Evolutionary conservation across 2,329 filamentous ascomycete species (phyloP).

Genomic region (Alternaria ventricosa): DNA sequence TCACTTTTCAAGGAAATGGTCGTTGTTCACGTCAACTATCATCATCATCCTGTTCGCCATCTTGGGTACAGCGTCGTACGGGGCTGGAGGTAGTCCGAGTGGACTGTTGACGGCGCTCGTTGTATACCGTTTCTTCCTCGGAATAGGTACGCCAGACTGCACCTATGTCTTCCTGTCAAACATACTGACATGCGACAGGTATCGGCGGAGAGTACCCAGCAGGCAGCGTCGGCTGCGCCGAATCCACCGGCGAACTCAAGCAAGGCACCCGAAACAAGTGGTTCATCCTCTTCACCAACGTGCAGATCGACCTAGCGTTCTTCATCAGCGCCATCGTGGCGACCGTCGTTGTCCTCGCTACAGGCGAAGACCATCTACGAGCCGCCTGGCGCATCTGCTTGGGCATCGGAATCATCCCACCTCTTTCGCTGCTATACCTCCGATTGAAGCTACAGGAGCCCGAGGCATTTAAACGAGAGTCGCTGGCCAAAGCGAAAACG

Average conservation of each 20-base stretch:
- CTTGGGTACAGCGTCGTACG: slow-evolving; percentile 78
- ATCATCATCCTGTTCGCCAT: slow-evolving; percentile 87
- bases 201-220: slow-evolving; percentile 84
- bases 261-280: slow-evolving; percentile 82
- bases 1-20: slow-evolving; percentile 83
- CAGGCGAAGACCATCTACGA: slow-evolving; percentile 67
- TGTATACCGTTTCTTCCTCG: slow-evolving; percentile 83
- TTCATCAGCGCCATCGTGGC: slow-evolving; percentile 81
- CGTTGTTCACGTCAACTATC: slow-evolving; percentile 78
- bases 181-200: slow-evolving; percentile 44
- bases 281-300: slow-evolving; percentile 83
- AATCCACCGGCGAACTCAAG: slow-evolving; percentile 83
- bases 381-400: slow-evolving; percentile 84
- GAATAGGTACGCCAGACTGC: slow-evolving; percentile 47
- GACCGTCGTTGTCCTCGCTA: slow-evolving; percentile 64
- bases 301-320: slow-evolving; percentile 85
- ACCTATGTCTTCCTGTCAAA: not conserved
- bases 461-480: slow-evolving; percentile 60
- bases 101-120: slow-evolving; percentile 81
- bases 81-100: slow-evolving; percentile 68
- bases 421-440: slow-evolving; percentile 63
- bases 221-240: slow-evolving; percentile 82
- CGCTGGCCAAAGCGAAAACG: slow-evolving; percentile 55
- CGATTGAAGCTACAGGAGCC: slow-evolving; percentile 61
- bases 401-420: slow-evolving; percentile 59